A percentile compares a stretch with the other conserved stretches of the same genome.
Evolutionary conservation across 108 stramenopile genomes (phyloP).

Genomic region (Bacterosira constricta): DNA sequence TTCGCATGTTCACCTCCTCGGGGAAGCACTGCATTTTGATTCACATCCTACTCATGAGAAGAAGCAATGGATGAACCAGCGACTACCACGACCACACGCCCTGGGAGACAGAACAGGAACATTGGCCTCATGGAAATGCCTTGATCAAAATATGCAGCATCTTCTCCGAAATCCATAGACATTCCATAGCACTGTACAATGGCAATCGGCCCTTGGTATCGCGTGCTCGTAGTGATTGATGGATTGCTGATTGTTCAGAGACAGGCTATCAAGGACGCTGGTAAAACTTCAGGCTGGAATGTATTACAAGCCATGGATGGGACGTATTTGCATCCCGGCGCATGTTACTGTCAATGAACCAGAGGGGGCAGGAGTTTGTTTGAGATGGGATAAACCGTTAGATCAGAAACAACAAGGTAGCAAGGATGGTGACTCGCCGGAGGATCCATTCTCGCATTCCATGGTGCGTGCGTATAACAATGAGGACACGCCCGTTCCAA

Average conservation of each 20-base stretch:
- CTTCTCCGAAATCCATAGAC: constrained; percentile 17
- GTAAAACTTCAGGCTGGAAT: too few species aligned
- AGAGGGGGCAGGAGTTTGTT: constrained; percentile 67
- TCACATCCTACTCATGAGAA: neutral
- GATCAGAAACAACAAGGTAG: constrained; percentile 7
- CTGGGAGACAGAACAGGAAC: constrained; percentile 13
- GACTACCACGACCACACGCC: neutral
- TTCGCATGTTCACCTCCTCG: neutral
- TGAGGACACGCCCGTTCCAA: constrained; percentile 76
- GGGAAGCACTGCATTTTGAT: neutral
- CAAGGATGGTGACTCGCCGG: constrained; percentile 17
- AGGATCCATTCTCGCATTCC: constrained; percentile 42
- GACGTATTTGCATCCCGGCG: constrained; percentile 62
- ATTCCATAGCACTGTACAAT: constrained; percentile 29
- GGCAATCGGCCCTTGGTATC: constrained; percentile 36
- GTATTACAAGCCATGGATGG: constrained; percentile 91
- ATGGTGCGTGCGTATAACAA: constrained; percentile 86
- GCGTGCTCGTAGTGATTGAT: constrained; percentile 16
- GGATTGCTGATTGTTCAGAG: too few species aligned
- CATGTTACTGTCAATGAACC: constrained; percentile 32
- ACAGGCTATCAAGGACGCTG: too few species aligned
- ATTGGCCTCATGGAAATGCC: constrained; percentile 21
- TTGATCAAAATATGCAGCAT: constrained; percentile 22
- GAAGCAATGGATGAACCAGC: constrained; percentile 10
- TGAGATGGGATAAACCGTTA: constrained; percentile 56